Evolutionary conservation across 306 rosid genomes (phyloP), one percentile per base, ranked within the genome.

Genomic region (Quercus bicolor): DNA sequence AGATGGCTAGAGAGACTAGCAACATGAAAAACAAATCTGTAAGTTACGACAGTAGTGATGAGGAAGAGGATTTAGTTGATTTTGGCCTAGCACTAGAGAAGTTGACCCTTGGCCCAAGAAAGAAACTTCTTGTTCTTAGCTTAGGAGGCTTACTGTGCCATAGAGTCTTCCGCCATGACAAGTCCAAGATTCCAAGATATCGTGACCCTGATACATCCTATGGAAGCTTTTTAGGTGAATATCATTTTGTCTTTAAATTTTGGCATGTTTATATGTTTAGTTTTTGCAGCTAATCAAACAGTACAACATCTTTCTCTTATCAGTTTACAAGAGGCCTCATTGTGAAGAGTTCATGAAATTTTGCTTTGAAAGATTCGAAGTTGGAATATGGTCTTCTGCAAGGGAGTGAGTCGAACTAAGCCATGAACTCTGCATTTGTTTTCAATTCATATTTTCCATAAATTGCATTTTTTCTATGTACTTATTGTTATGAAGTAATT

Each of bases 301-400:
- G 4, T 8, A 5, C 2, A 26, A 5, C 5, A 4, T 29, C 15
- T 52, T 2, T 28, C 7, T 31, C 56, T 2, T 4, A 8, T 20
- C 72, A 84, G 84, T 86, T 56, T 81, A 76, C 59, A 73, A 73
- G 29, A 84, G 88, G 76, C 87, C 87, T 10, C 24, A 72, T 26
- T 75, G 83, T 60, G 87, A 84, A 45, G 84, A 68, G 0, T 84
- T 87, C 28, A 56, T 87, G 66, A 79, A 37, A 70, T 84, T 87
- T 68, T 87, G 86, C 59, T 65, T 82, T 56, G 86, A 82, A 45
- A 84, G 78, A 37, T 87, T 84, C 70, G 83, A 84, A 74, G 85
- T 84, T 21, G 90, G 85, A 29, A 65, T 87, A 73, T 79, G 90
- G 86, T 87, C 86, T 73, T 84, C 88, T 20, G 84, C 88, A 16